These are phyloP conservation scores for Botryotinia globosa DNA, from an alignment of 2,329 filamentous ascomycete genomes.

Conservation along the genomic window DNA sequence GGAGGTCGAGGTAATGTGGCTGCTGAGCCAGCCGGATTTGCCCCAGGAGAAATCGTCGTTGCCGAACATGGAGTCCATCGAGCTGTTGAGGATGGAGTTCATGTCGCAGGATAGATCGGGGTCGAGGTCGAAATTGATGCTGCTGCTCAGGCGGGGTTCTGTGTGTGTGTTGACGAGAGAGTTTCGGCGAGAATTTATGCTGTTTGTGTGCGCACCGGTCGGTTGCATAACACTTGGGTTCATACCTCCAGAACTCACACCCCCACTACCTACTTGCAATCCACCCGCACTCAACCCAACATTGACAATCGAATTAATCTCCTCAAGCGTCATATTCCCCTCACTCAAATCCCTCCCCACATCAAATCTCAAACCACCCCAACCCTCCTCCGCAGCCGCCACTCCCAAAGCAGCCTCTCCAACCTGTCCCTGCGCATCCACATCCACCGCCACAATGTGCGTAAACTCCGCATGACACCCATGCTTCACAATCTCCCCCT, in stretches of 20 bases:
- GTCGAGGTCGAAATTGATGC: not conserved
- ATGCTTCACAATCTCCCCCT: not conserved
- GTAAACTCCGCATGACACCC: constrained; percentile 7
- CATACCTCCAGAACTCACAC: not conserved
- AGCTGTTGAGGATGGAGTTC: not conserved
- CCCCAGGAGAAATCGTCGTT: not conserved
- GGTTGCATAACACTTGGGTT: not conserved
- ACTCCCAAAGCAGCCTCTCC: too few relatives aligned
- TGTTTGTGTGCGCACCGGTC: not conserved
- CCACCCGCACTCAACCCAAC: not conserved
- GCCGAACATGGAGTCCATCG: not conserved
- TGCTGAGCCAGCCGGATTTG: not conserved
- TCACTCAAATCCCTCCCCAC: not conserved
- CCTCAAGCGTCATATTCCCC: not conserved
- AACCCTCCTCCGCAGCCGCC: not conserved
- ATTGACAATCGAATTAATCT: not conserved
- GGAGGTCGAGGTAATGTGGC: not conserved
- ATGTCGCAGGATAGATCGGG: not conserved
- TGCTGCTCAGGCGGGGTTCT: not conserved
- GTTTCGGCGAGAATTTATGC: not conserved
- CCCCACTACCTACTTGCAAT: not conserved
- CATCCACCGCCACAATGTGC: not conserved
- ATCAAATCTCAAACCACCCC: not conserved
- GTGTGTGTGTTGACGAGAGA: not conserved
- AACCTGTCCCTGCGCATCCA: not conserved